Base-by-base conservation (phyloP, 768 basidiomycete genomes). In the Mycena leptocephala region DNA sequence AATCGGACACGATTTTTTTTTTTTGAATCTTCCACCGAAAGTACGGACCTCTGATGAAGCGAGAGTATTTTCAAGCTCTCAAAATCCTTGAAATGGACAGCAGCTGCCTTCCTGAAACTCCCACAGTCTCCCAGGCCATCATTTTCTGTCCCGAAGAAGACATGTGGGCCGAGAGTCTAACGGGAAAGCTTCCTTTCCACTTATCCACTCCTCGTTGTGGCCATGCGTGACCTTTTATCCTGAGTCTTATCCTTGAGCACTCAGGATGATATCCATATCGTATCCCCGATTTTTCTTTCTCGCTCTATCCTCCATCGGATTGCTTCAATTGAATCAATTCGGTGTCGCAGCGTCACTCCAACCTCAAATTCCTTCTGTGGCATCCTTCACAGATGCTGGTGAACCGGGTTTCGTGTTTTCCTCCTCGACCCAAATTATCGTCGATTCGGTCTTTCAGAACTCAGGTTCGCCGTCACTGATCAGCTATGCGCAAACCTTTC, bases 361-460 rank as follows among this genome's bases (percentile, higher is more conserved):
- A 14, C 81, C 85, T 22, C 87, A 87, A 74, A 85, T 88, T 16
- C 86, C 86, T 4, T 85, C 86, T 35, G 59, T 87, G n/a, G 83
- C 83, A 11, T 83, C 82, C 0, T 87, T 88, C 74, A 71, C 74
- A 33, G 75, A 80, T 0, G 76, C 80, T 1, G 41, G 72, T 32
- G 70, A n/a, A 5, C 71, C 73, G 14, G 81, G 75, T 24, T 89
- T 88, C 70, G 22, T 79, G 51, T 81, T 88, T 18, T 70, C 79
- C 8, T 55, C 84, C 9, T 70, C 77, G 56, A 83, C 85, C 18
- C 80, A 80, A 56, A 85, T 88, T 35, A 30, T 87, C 18, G 86
- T 88, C n/a, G 86, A 88, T 74, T 73, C 81, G 56, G 28, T 30
- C 5, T 80, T 81, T 76, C 83, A 81, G 0, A 61, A 59, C 51